A percentile compares a stretch with the other conserved stretches of the same genome.
Conservation (phyloP, 2,329 filamentous ascomycete species). For the Colletotrichum eleusines region DNA sequence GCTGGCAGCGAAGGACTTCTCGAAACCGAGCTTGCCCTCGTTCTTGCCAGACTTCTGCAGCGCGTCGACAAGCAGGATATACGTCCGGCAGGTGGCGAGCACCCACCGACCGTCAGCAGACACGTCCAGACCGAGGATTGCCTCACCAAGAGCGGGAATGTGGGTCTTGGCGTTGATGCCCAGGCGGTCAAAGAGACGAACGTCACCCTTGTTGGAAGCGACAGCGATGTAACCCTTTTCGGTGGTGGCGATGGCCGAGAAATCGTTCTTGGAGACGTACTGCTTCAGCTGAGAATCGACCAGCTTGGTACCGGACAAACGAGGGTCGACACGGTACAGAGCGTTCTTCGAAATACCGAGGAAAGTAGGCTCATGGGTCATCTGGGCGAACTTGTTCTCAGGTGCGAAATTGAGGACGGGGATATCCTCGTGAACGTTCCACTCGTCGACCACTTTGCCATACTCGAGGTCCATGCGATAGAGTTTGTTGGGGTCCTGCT, state of each 20-base stretch:
- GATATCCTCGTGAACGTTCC: slow-evolving; percentile 98
- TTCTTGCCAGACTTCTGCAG: slow-evolving; percentile 95
- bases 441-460: slow-evolving; percentile 97
- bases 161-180: slow-evolving; percentile 98
- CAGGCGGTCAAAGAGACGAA: slow-evolving; percentile 94
- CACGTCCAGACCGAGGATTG: slow-evolving; percentile 94
- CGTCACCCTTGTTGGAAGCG: slow-evolving; percentile 97
- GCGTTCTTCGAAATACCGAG: slow-evolving; percentile 93
- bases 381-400: slow-evolving; percentile 98
- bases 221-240: slow-evolving; percentile 98
- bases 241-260: slow-evolving; percentile 93
- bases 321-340: slow-evolving; percentile 92
- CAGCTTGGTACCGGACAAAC: slow-evolving; percentile 89
- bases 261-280: slow-evolving; percentile 96
- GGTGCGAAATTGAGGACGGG: slow-evolving; percentile 92
- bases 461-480: slow-evolving; percentile 99
- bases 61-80: slow-evolving; percentile 92
- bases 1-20: slow-evolving; percentile 92
- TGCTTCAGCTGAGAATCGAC: slow-evolving; percentile 95
- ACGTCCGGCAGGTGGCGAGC: slow-evolving; percentile 92
- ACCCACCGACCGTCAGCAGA: slow-evolving; percentile 97
- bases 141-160: slow-evolving; percentile 93
- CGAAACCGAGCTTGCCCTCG: slow-evolving; percentile 97
- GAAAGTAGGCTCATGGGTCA: slow-evolving; percentile 95
- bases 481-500: slow-evolving; percentile 85